A percentile compares a stretch with the other conserved stretches of the same genome.
These are phyloP conservation scores for Patellifolia procumbens DNA, from an alignment of 179 eudicot species.

Conservation along the genomic window DNA sequence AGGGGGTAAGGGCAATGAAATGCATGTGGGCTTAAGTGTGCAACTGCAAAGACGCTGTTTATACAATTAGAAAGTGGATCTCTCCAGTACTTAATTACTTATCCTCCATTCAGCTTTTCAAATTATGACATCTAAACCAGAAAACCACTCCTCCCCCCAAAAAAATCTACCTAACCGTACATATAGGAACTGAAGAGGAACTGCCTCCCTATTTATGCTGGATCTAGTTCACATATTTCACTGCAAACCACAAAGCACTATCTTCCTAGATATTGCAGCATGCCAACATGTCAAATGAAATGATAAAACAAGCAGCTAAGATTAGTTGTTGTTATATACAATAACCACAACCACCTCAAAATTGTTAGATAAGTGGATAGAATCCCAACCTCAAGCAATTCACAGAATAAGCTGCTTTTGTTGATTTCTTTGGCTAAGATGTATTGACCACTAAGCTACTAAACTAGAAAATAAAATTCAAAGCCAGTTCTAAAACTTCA, in stretches of 20 bases:
- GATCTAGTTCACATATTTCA: not conserved
- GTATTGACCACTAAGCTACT: not conserved
- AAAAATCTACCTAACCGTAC: too few species aligned
- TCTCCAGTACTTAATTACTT: too few species aligned
- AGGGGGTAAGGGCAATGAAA: too few species aligned
- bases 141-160: too few species aligned
- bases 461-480: constrained; percentile 1
- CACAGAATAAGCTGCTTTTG: not conserved
- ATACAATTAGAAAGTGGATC: too few species aligned
- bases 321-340: too few species aligned
- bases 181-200: too few species aligned
- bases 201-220: not conserved
- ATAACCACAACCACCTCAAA: too few species aligned
- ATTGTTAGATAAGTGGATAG: not conserved
- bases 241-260: not conserved
- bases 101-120: too few species aligned
- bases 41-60: not conserved
- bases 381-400: not conserved
- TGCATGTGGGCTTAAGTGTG: too few species aligned
- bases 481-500: constrained; percentile 1
- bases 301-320: not conserved
- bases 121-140: too few species aligned
- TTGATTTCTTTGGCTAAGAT: not conserved
- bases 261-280: not conserved
- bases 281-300: not conserved